phyloP scores from a whole-genome alignment of 371 early-diverging fungal species.

The Actinomucor elegans region DNA sequence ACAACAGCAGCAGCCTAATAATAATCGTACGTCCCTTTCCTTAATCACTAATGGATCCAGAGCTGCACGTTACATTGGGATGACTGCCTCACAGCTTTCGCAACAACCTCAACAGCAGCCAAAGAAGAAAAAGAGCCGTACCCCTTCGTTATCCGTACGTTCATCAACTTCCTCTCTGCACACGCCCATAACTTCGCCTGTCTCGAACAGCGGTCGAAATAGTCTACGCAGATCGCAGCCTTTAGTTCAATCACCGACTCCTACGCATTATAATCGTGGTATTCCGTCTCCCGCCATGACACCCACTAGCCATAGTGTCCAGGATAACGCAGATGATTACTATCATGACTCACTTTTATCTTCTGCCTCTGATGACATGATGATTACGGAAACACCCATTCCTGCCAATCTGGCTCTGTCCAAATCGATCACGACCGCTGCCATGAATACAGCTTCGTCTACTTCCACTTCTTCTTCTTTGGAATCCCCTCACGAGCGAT shows the following conservation, averaged over 20 bases:
- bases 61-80: conserved; percentile 61
- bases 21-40: conserved; percentile 23
- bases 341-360: conserved; percentile 1
- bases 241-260: conserved; percentile 14
- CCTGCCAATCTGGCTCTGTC: conserved; percentile 33
- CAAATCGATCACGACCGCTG: conserved; percentile 26
- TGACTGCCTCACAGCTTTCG: conserved; percentile 59
- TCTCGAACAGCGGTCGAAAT: conserved; percentile 4
- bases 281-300: conserved; percentile 45
- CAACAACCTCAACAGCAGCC: conserved; percentile 27
- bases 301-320: conserved; percentile 28
- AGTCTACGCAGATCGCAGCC: conserved; percentile 15
- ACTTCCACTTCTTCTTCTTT: conserved; percentile 2
- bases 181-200: conserved; percentile 22
- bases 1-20: too few relatives aligned
- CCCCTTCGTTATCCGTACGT: conserved; percentile 5
- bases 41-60: conserved; percentile 56
- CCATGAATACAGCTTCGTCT: neutral
- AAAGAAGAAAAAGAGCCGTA: conserved; percentile 17
- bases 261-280: conserved; percentile 18
- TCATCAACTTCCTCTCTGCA: conserved; percentile 10
- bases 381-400: conserved; percentile 39
- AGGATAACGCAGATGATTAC: conserved; percentile 33
- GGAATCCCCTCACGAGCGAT: conserved; percentile 30
- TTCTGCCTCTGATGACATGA: conserved; percentile 20